Conservation (phyloP, 83 land plant species). For the Picea engelmannii region DNA sequence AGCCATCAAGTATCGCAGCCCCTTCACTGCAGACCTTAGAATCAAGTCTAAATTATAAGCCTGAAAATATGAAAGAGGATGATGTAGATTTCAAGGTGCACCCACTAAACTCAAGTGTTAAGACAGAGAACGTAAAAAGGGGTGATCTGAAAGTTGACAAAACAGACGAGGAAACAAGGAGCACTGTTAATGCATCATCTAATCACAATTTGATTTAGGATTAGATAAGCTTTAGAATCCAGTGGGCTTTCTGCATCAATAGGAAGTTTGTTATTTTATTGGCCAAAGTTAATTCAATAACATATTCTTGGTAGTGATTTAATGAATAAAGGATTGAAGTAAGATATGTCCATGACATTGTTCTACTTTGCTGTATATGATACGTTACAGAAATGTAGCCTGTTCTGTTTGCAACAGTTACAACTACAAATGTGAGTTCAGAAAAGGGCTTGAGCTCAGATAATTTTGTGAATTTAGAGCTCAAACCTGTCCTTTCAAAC, state of each 20-base stretch:
- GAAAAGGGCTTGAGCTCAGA: neutral
- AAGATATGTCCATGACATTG: neutral
- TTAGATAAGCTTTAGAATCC: neutral
- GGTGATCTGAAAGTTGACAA: neutral
- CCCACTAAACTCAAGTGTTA: neutral
- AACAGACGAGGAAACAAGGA: neutral
- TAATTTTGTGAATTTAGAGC: neutral
- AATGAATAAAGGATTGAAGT: neutral
- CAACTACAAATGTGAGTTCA: neutral
- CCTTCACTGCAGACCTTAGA: conserved; percentile 12
- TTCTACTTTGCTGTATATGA: neutral
- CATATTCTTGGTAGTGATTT: conserved; percentile 4
- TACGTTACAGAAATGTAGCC: neutral
- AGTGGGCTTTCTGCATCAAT: neutral
- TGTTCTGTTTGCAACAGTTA: neutral
- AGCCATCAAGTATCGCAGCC: conserved; percentile 8
- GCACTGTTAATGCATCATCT: neutral
- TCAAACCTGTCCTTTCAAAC: neutral
- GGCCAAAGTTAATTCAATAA: neutral
- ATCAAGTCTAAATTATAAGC: conserved; percentile 36
- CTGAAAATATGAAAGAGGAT: conserved; percentile 28
- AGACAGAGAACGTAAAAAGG: neutral
- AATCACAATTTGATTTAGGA: neutral
- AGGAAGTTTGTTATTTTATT: conserved; percentile 7
- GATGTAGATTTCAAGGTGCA: conserved; percentile 7